A percentile compares a stretch with the other conserved stretches of the same genome.
phyloP scores from a whole-genome alignment of 805 yeast species.

The Teunomyces kruisii region DNA sequence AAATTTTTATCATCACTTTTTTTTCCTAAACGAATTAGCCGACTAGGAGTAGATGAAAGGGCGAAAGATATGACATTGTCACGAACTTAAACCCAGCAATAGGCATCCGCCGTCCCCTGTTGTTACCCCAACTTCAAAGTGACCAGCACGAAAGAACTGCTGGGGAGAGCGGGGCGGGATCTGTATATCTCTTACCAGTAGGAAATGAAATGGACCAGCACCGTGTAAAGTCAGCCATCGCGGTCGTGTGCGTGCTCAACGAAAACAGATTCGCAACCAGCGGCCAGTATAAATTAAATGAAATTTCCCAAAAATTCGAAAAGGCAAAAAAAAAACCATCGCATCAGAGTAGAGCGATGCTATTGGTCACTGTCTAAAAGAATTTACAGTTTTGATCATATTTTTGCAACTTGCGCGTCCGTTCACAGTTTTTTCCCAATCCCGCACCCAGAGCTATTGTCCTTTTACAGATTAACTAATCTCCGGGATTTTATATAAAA shows the following conservation, averaged over 20 bases:
- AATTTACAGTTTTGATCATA: slow-evolving; percentile 2
- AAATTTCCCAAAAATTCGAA: slow-evolving; percentile 6
- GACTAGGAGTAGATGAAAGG: not conserved
- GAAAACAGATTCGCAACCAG: slow-evolving; percentile 3
- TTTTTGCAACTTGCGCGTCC: not conserved
- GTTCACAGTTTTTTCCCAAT: not conserved
- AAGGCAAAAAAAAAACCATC: slow-evolving; percentile 2
- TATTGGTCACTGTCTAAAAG: slow-evolving; percentile 8
- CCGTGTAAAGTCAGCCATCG: not conserved
- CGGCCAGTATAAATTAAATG: slow-evolving; percentile 10
- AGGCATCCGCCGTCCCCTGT: no score
- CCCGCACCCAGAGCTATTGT: not conserved
- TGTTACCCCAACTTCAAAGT: no score
- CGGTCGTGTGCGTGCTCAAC: slow-evolving; percentile 10
- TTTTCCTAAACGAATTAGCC: not conserved
- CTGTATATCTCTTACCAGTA: not conserved
- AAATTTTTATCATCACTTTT: not conserved
- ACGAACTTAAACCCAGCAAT: not conserved
- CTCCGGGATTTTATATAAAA: slow-evolving; percentile 6
- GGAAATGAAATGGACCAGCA: not conserved
- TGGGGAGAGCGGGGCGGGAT: no score
- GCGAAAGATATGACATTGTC: not conserved
- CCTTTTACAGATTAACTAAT: slow-evolving; percentile 1
- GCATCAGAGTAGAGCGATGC: slow-evolving; percentile 8
- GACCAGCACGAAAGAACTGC: not conserved